These are phyloP conservation scores for carrot (Daucus carota) DNA, from an alignment of 129 eudicot genomes.

Conservation along the genomic window DNA sequence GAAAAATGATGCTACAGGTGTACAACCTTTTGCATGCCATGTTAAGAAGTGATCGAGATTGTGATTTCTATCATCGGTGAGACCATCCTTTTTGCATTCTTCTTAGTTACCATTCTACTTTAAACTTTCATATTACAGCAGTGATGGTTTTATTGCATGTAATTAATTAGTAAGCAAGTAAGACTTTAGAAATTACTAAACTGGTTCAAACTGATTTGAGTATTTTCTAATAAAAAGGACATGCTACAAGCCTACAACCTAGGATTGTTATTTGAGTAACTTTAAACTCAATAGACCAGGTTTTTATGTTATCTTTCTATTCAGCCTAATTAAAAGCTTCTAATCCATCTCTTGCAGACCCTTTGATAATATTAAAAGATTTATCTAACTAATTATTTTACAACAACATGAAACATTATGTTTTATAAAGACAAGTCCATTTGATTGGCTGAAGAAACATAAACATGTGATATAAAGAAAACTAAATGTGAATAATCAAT, in stretches of 20 bases:
- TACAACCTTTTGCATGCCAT: conserved; percentile 87
- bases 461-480: neutral
- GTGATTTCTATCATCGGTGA: conserved; percentile 93
- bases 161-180: neutral
- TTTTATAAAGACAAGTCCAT: neutral
- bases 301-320: neutral
- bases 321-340: neutral
- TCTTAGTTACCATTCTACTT: neutral
- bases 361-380: neutral
- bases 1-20: conserved; percentile 91
- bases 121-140: neutral
- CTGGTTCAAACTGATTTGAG: neutral
- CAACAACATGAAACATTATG: neutral
- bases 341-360: neutral
- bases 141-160: neutral
- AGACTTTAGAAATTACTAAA: neutral
- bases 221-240: neutral
- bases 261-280: neutral
- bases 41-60: conserved; percentile 75
- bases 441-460: neutral
- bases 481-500: neutral
- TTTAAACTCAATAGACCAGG: neutral
- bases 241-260: neutral
- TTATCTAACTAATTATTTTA: neutral
- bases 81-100: neutral